Evolutionary conservation across 2,329 filamentous ascomycete species (phyloP).

Genomic region (Nemania sp.): DNA sequence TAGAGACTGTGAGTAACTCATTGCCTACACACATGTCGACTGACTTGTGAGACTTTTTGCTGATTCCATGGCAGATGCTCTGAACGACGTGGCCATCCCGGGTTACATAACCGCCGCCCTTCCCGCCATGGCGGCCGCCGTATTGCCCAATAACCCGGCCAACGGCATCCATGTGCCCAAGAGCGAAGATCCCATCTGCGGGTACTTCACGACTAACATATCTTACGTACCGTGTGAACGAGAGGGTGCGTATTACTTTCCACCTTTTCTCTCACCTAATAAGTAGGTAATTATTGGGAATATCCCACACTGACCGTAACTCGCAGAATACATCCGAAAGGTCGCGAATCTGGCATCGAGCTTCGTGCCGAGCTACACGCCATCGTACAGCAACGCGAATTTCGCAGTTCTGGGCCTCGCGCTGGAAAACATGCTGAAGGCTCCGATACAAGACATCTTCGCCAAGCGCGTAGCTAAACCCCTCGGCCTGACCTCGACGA

Average conservation of each 20-base stretch:
- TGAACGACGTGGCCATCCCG: constrained; percentile 16
- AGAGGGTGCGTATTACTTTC: neutral
- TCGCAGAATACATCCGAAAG: constrained; percentile 13
- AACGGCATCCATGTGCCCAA: constrained; percentile 17
- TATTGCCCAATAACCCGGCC: constrained; percentile 13
- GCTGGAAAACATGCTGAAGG: constrained; percentile 13
- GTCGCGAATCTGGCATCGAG: constrained; percentile 13
- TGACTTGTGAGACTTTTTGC: neutral
- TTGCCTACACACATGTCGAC: neutral
- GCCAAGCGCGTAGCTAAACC: constrained; percentile 3
- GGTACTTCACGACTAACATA: constrained; percentile 15
- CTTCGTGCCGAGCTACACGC: constrained; percentile 14
- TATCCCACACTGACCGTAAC: neutral
- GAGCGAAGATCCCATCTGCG: constrained; percentile 18
- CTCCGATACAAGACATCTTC: constrained; percentile 13
- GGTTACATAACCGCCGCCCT: constrained; percentile 7
- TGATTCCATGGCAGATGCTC: constrained; percentile 8
- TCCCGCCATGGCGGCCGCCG: constrained; percentile 13
- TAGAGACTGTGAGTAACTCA: constrained; percentile 14
- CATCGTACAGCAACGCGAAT: constrained; percentile 21
- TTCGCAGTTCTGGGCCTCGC: constrained; percentile 18
- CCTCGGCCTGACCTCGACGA: constrained; percentile 10
- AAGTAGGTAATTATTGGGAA: neutral
- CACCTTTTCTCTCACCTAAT: no score
- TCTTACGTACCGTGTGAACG: constrained; percentile 14